These are phyloP conservation scores for Leptomonas pyrrhocoris DNA, from an alignment of 208 protist species.

Conservation along the genomic window DNA sequence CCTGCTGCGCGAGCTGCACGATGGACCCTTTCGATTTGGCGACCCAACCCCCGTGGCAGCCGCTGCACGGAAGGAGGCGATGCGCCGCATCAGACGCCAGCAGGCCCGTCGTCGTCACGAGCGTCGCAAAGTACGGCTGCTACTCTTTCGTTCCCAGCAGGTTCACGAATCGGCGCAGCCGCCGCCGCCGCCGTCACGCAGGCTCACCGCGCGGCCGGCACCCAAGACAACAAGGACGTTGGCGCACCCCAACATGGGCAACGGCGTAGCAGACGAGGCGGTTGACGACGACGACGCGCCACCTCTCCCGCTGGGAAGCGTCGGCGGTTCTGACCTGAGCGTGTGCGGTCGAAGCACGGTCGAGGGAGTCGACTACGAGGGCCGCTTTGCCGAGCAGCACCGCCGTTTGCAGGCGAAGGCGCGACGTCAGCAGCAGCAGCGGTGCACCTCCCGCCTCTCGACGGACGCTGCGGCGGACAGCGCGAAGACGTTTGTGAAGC, in stretches of 20 bases:
- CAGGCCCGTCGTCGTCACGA: conserved; percentile 23
- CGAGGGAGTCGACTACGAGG: conserved; percentile 2
- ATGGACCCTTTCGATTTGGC: conserved; percentile 54
- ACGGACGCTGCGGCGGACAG: not conserved
- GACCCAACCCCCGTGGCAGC: conserved; percentile 28
- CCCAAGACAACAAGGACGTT: not conserved
- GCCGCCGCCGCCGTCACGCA: not conserved
- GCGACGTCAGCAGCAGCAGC: conserved; percentile 7
- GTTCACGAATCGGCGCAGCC: not conserved
- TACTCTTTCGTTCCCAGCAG: conserved; percentile 5
- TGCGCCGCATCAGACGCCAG: conserved; percentile 28
- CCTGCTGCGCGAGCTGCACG: conserved; percentile 41
- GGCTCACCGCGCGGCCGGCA: not conserved
- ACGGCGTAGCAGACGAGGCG: not conserved
- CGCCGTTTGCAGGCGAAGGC: not conserved
- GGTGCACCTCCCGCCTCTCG: not conserved
- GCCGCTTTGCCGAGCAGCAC: conserved; percentile 12
- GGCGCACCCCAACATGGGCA: not conserved
- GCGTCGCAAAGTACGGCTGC: conserved; percentile 23
- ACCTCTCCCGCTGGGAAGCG: not conserved
- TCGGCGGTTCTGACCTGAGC: too few species aligned
- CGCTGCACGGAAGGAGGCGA: conserved; percentile 26
- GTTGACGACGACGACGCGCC: not conserved
- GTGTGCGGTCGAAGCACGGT: not conserved
- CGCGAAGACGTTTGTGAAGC: conserved; percentile 11